A percentile compares a stretch with the other conserved stretches of the same genome.
phyloP scores from a whole-genome alignment of 148 eudicot genomes.

The Rheum nobile region DNA sequence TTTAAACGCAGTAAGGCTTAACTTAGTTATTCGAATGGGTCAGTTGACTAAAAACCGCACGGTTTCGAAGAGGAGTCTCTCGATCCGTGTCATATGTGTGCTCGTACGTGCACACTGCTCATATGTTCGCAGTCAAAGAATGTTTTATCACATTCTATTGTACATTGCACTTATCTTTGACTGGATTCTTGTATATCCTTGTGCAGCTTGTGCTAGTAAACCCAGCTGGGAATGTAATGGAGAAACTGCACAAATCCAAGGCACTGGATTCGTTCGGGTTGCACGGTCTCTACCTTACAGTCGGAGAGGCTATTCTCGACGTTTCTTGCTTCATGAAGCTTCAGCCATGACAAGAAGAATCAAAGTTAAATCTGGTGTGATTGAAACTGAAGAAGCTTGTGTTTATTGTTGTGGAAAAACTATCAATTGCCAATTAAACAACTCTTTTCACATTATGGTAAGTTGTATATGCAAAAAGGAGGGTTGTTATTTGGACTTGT shows the following conservation, averaged over 20 bases:
- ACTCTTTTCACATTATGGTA: neutral
- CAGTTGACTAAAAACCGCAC: no score
- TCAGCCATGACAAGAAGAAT: slow-evolving; percentile 26
- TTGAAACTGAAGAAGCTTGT: neutral
- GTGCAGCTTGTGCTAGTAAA: slow-evolving; percentile 58
- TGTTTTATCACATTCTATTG: neutral
- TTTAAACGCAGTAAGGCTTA: no score
- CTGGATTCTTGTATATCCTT: neutral
- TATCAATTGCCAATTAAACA: neutral
- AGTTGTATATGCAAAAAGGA: neutral
- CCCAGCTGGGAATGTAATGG: slow-evolving; percentile 76
- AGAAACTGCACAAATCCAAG: slow-evolving; percentile 62
- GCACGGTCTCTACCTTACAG: slow-evolving; percentile 69
- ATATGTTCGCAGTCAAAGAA: no score
- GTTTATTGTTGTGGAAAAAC: neutral
- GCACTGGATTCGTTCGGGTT: slow-evolving; percentile 46
- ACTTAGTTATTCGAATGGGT: no score
- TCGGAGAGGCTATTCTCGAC: slow-evolving; percentile 74
- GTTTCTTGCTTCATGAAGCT: slow-evolving; percentile 53
- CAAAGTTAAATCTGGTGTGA: neutral
- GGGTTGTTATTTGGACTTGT: no score
- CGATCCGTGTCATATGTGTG: no score
- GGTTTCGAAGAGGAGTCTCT: no score
- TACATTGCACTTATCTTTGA: neutral
- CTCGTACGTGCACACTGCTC: no score